Evolutionary conservation across 257 asterid species (phyloP), one percentile per base, ranked within the genome.

Genomic region (Mitragyna speciosa): DNA sequence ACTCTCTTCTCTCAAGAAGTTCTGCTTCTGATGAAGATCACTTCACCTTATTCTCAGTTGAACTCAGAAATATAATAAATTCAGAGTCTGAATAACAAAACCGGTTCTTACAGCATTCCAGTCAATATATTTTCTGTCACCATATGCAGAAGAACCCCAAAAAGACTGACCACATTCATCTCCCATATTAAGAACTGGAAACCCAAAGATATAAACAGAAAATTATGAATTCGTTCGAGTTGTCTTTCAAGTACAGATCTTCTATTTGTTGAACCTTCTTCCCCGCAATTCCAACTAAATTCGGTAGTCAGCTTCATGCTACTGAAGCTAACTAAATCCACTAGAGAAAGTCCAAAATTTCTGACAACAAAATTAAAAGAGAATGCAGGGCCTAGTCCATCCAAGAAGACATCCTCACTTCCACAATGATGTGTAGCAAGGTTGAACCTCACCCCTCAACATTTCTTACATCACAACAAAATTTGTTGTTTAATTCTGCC

Each of bases 121-220:
- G 51, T 89, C 86, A 66, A 94, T 71, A 81, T 90, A 88, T 76
- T 83, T 85, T 3, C 92, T 90, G 75, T 91, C 90, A 26, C 80
- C 69, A 54, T 87, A 83, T 69, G 80, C 80, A 8, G 79, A 84
- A 82, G 93, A 89, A 20, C 98, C 99, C 65, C 89, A 85, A 6
- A 82, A 79, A 41, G 98, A 94, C 80, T 81, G 96, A 83, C 98
- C 98, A 78, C 96, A 94, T 82, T 96, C 98, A 81, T 96, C 97
- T 58, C 98, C 99, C 98, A 93, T 96, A 93, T 88, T 94, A n/a
- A 96, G 91, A 52, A 96, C 88, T 2, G 99, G 77, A 94, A 94
- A 3, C 99, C 99, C 78, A 87, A 76, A 33, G 97, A 93, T 81
- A 94, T 77, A 73, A 92, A 94, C 83, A 92, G 85, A 74, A 85